Conservation (phyloP, 331 rosid species). For the Cydonia oblonga region DNA sequence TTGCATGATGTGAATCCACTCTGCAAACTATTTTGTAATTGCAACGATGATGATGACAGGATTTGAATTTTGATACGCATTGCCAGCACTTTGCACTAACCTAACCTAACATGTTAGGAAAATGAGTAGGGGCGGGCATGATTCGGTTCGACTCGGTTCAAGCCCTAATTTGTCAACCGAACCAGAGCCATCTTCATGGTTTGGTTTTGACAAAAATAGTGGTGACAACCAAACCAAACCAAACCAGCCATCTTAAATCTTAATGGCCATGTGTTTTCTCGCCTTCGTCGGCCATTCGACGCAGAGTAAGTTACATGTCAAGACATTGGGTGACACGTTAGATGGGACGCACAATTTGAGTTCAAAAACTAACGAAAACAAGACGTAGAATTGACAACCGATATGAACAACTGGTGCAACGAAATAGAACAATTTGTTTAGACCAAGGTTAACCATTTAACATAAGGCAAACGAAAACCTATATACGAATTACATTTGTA, state of each 20-base stretch:
- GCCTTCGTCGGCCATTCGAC: neutral
- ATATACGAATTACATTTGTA: constrained; percentile 1
- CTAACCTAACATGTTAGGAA: no score
- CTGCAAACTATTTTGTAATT: neutral
- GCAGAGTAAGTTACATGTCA: neutral
- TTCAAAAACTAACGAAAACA: neutral
- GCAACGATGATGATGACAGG: neutral
- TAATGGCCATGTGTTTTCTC: neutral
- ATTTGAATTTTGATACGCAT: neutral
- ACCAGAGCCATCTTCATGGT: neutral
- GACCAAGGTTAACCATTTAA: neutral
- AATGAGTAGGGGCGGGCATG: neutral
- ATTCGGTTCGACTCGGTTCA: neutral
- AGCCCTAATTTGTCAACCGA: neutral
- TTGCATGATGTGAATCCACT: neutral
- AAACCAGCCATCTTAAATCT: no score
- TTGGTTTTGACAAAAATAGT: neutral
- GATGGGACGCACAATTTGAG: neutral
- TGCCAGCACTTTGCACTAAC: neutral
- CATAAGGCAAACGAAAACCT: neutral
- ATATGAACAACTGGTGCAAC: neutral
- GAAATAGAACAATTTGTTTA: neutral
- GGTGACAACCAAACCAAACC: neutral
- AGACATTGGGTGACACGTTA: neutral
- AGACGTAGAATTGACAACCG: neutral